Base-by-base conservation (phyloP, 1,139 yeast species). In the Candida sojae region DNA sequence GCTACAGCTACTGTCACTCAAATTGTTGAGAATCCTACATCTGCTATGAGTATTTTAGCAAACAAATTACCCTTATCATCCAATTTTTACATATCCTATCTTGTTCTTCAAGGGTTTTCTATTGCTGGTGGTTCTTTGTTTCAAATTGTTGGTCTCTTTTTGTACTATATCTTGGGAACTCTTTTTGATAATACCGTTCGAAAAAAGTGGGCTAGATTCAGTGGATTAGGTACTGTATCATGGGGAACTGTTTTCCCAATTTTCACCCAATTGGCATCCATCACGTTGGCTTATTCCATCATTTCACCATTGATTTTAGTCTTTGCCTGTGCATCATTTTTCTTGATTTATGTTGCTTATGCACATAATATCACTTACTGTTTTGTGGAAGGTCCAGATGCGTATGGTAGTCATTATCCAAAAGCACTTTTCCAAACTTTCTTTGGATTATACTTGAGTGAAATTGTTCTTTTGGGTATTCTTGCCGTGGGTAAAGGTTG, bases 221-320 rank as follows among this genome's bases (percentile, higher is more conserved):
- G 80, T 54, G 75, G 75, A 2, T 71, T 93, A 55, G 82, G 85
- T 9, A 62, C 81, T 2, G 77, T 86, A 59, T 75, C 82, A 17
- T 93, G 96, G 96, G 99, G 99, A 52, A 88, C 96, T 1, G 74
- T 84, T 2, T 92, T 88, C 78, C 97, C 97, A 5, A 74, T 83
- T 7, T 90, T 86, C 70, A 85, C 96, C 43, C 84, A 86, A 64
- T 80, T 92, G 74, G 88, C 88, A 2, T 88, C 90, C 52, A 89
- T 93, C 54, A 72, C 86, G 41, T 73, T 92, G 53, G 83, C 92
- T 6, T 93, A 89, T 67, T 73, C 96, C 3, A 78, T 91, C 51
- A 89, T 92, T 60, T 79, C 97, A 1, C 98, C 98, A 43, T 57
- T 75, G 66, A 75, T 75, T 52, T 70, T 93, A 55, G 73, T 83